phyloP scores from a whole-genome alignment of 192 early-diverging fungal genomes.

The Cetraspora pellucida region DNA sequence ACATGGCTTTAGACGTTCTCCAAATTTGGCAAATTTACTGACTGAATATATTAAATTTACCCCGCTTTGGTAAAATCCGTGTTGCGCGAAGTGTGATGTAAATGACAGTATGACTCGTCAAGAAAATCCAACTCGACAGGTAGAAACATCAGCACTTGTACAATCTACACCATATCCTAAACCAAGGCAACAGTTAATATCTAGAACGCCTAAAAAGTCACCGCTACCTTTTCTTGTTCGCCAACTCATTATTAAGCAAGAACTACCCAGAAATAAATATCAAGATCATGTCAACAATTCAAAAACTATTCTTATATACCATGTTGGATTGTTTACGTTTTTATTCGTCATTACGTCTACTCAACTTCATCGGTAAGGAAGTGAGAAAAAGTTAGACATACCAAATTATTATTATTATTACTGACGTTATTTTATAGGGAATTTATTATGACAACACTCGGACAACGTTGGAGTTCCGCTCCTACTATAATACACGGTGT shows the following conservation, averaged over 20 bases:
- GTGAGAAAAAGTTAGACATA: too few relatives aligned
- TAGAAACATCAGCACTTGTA: background rate
- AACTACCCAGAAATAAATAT: background rate
- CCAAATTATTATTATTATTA: too few relatives aligned
- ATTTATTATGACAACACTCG: too few relatives aligned
- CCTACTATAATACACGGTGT: too few relatives aligned
- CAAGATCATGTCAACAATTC: background rate
- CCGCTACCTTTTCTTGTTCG: background rate
- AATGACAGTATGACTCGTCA: too few relatives aligned
- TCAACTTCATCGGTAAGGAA: background rate
- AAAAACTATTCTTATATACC: background rate
- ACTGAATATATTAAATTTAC: too few relatives aligned
- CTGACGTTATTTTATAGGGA: too few relatives aligned
- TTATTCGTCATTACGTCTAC: background rate
- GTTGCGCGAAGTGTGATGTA: too few relatives aligned
- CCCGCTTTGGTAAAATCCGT: too few relatives aligned
- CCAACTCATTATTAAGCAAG: background rate
- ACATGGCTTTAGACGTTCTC: too few relatives aligned
- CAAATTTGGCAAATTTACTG: too few relatives aligned
- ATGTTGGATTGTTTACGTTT: background rate
- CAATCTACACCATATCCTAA: background rate
- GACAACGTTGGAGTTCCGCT: too few relatives aligned
- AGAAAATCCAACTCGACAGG: background rate
- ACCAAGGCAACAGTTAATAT: background rate
- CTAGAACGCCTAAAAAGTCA: background rate